Conservation (phyloP, 2,329 filamentous ascomycete species). For the Sphaerulina musiva region DNA sequence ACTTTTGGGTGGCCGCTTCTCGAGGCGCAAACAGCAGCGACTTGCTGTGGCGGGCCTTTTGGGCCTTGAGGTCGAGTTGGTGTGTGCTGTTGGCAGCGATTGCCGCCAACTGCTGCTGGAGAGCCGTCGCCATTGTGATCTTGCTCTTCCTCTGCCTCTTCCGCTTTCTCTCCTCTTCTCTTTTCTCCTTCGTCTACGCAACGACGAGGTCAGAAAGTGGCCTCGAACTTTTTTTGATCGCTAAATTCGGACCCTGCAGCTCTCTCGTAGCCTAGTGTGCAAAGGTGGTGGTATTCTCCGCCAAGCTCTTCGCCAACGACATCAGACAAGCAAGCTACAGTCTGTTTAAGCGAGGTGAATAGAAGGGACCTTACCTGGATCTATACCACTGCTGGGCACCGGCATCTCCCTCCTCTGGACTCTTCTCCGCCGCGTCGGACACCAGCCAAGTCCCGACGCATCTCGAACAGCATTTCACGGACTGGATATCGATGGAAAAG, state of each 20-base stretch:
- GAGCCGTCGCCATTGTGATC: slow-evolving; percentile 67
- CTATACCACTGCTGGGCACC: too few relatives aligned
- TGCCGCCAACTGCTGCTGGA: slow-evolving; percentile 88
- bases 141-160: neutral
- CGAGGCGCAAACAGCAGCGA: slow-evolving; percentile 88
- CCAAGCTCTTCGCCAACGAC: neutral
- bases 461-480: neutral
- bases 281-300: slow-evolving; percentile 5
- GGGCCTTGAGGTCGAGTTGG: slow-evolving; percentile 85
- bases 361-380: too few relatives aligned
- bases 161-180: too few relatives aligned
- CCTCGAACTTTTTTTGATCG: neutral
- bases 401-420: too few relatives aligned
- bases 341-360: too few relatives aligned
- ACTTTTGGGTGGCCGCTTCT: slow-evolving; percentile 79
- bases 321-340: too few relatives aligned
- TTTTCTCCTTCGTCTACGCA: too few relatives aligned
- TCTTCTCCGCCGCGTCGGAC: neutral
- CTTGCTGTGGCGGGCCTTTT: slow-evolving; percentile 85
- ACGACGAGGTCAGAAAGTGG: neutral
- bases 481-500: slow-evolving; percentile 12
- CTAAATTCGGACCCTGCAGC: neutral
- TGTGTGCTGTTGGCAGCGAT: slow-evolving; percentile 86
- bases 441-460: neutral
- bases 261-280: neutral